Conservation (phyloP, 169 alveolate genomes). For the Babesia sp. region DNA sequence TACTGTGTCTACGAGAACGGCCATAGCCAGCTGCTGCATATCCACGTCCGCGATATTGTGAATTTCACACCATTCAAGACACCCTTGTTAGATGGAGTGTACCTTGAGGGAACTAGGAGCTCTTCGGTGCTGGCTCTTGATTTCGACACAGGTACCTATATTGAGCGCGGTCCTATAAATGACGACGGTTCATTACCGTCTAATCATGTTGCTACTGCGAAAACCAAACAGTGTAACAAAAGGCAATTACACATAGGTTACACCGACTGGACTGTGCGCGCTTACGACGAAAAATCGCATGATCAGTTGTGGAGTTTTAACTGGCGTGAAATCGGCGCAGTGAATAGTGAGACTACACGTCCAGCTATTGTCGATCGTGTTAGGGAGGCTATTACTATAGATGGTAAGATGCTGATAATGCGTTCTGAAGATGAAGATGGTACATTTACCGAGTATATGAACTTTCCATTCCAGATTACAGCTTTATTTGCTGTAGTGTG, state of each 20-base stretch:
- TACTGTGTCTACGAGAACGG: conserved; percentile 72
- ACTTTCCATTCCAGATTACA: conserved; percentile 62
- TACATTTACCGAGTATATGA: background rate
- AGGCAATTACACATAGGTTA: conserved; percentile 57
- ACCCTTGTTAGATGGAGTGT: conserved; percentile 73
- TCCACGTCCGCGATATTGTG: conserved; percentile 76
- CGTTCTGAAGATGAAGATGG: background rate
- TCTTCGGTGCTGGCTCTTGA: conserved; percentile 67
- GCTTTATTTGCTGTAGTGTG: conserved; percentile 47
- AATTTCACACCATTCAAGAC: conserved; percentile 78
- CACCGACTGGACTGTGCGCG: conserved; percentile 66
- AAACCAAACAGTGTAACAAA: background rate
- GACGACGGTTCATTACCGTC: background rate
- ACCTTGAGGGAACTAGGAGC: conserved; percentile 73
- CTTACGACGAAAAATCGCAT: conserved; percentile 52
- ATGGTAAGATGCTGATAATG: conserved; percentile 11
- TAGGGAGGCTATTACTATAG: conserved; percentile 13
- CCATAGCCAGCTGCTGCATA: conserved; percentile 65
- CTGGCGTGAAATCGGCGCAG: conserved; percentile 67
- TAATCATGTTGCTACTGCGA: background rate
- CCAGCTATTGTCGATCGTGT: conserved; percentile 17
- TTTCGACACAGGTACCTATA: conserved; percentile 51
- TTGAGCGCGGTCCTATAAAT: conserved; percentile 24
- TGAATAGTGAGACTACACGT: conserved; percentile 25
- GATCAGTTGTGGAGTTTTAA: conserved; percentile 61